phyloP scores from a whole-genome alignment of 75 land plant species.

The Pinus tabuliformis region DNA sequence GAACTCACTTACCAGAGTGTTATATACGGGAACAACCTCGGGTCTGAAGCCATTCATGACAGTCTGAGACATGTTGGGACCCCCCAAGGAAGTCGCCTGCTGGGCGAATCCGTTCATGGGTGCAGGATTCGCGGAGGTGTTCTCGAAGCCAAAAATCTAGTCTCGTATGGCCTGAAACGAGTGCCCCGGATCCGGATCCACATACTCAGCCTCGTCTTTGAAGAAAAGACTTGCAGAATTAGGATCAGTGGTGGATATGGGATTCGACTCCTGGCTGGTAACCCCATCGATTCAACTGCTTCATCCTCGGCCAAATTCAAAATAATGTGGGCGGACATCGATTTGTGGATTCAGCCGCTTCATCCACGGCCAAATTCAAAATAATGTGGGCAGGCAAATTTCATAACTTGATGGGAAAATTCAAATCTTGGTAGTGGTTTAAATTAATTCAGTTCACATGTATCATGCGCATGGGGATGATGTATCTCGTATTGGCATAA shows the following conservation, averaged over 20 bases:
- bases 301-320: no score
- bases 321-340: no score
- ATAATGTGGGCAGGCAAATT: no score
- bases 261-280: constrained; percentile 13
- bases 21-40: constrained; percentile 53
- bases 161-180: constrained; percentile 93
- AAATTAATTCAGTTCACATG: no score
- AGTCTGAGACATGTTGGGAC: constrained; percentile 29
- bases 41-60: constrained; percentile 84
- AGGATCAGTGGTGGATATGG: constrained; percentile 43
- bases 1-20: constrained; percentile 50
- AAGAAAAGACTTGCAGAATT: constrained; percentile 51
- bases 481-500: no score
- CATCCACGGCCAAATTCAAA: no score
- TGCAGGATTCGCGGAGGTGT: constrained; percentile 52
- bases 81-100: constrained; percentile 32
- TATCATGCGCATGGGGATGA: no score
- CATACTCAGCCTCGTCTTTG: constrained; percentile 68
- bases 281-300: no score
- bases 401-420: no score
- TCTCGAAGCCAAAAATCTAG: constrained; percentile 84
- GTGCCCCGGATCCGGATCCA: constrained; percentile 97
- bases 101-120: constrained; percentile 97
- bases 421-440: no score
- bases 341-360: no score